These are phyloP conservation scores for Kodamaea derodonti DNA, from an alignment of 1,139 yeast genomes.

Conservation along the genomic window DNA sequence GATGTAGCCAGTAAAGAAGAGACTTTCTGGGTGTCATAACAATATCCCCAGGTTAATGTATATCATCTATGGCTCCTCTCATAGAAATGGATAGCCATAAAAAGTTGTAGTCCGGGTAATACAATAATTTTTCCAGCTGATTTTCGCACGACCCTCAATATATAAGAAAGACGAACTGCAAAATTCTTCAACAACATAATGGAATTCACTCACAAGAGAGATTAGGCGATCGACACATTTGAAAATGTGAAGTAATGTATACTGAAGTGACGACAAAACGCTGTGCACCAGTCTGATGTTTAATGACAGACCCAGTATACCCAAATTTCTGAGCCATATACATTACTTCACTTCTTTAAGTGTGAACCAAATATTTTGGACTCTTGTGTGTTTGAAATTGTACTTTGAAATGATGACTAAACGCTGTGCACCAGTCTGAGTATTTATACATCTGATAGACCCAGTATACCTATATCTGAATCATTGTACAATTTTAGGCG, in stretches of 20 bases:
- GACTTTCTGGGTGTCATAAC: too few species aligned
- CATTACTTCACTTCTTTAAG: conserved; percentile 11
- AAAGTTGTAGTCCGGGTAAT: conserved; percentile 4
- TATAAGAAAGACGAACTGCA: conserved; percentile 5
- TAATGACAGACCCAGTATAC: conserved; percentile 49
- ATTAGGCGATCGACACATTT: conserved; percentile 14
- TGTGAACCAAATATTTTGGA: conserved; percentile 4
- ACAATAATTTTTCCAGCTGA: background rate
- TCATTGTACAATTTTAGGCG: conserved; percentile 11
- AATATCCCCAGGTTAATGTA: too few species aligned
- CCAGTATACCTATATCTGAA: conserved; percentile 50
- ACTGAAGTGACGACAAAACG: conserved; percentile 41
- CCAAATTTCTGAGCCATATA: conserved; percentile 40
- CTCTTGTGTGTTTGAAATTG: background rate
- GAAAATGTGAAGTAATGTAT: conserved; percentile 8
- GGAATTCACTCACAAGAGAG: conserved; percentile 4
- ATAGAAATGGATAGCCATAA: too few species aligned
- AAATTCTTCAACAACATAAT: background rate
- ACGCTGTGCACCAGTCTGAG: conserved; percentile 56
- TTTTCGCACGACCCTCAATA: conserved; percentile 3
- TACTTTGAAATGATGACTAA: conserved; percentile 34
- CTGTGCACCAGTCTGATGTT: conserved; percentile 55
- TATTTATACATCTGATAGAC: conserved; percentile 42
- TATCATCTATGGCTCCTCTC: too few species aligned
- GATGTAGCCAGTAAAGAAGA: too few species aligned